Percentiles rank a stretch among this genome's conserved stretches.
These are phyloP conservation scores for Cucumis melo DNA, from an alignment of 306 rosid genomes.

Conservation along the genomic window DNA sequence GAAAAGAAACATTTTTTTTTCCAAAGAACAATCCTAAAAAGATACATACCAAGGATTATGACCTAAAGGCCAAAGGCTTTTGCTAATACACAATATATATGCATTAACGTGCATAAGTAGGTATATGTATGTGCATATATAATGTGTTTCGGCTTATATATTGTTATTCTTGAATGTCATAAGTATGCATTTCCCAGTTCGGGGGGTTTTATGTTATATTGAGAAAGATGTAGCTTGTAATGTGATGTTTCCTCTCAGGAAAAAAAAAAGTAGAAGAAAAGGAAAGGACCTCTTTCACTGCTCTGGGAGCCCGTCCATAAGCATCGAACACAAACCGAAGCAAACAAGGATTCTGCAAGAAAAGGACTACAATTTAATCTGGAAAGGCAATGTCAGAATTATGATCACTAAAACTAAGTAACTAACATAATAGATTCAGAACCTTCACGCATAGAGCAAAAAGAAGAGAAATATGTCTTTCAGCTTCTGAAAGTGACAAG, in stretches of 20 bases:
- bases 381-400: not conserved
- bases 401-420: not conserved
- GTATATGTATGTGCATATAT: too few relatives aligned
- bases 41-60: not conserved
- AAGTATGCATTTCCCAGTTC: not conserved
- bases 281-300: conserved; percentile 70
- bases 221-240: not conserved
- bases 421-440: conserved; percentile 1
- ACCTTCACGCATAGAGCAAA: conserved; percentile 95
- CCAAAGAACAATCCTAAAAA: not conserved
- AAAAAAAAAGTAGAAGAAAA: not conserved
- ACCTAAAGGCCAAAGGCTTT: not conserved
- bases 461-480: conserved; percentile 70
- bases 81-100: not conserved
- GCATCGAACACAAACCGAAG: conserved; percentile 68
- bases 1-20: not conserved
- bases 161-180: not conserved
- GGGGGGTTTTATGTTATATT: not conserved
- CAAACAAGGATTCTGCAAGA: conserved; percentile 76
- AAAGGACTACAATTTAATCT: not conserved
- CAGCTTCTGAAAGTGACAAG: conserved; percentile 62
- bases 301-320: conserved; percentile 52
- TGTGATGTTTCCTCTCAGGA: not conserved
- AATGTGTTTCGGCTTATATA: not conserved
- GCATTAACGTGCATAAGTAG: too few relatives aligned